Evolutionary conservation across 2,329 filamentous ascomycete genomes (phyloP).

Genomic region (Macroventuria anomochaeta): DNA sequence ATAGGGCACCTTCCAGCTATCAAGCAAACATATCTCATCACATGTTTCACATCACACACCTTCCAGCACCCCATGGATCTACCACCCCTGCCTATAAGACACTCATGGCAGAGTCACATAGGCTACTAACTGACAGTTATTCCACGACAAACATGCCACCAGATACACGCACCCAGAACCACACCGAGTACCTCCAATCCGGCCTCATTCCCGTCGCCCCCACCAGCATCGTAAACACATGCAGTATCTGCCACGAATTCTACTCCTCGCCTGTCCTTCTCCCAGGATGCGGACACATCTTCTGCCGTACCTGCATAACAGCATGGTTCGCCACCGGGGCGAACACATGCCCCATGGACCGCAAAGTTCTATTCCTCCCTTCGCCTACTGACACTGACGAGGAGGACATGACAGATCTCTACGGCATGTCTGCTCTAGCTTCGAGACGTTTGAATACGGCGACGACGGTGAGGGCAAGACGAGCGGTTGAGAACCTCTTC

Average conservation of each 20-base stretch:
- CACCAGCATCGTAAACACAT: constrained; percentile 9
- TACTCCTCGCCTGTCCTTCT: constrained; percentile 14
- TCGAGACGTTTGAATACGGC: neutral
- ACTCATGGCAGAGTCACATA: too few relatives aligned
- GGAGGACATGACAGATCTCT: neutral
- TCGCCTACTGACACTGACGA: too few relatives aligned
- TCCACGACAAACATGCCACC: neutral
- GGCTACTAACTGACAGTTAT: too few relatives aligned
- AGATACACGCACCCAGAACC: neutral
- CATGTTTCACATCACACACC: neutral
- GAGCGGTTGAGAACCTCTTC: neutral
- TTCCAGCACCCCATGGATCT: neutral
- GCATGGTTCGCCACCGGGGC: constrained; percentile 7
- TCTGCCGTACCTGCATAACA: constrained; percentile 18
- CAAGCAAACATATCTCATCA: constrained; percentile 10
- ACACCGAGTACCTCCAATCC: neutral
- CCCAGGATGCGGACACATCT: constrained; percentile 21
- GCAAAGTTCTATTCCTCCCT: neutral
- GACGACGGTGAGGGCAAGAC: neutral
- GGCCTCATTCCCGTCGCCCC: constrained; percentile 1
- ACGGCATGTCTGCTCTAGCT: neutral
- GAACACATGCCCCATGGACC: neutral
- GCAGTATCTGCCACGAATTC: constrained; percentile 14
- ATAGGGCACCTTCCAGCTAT: neutral
- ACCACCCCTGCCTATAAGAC: neutral